Percentiles rank a stretch among this genome's conserved stretches.
These are phyloP conservation scores for Tremella fuciformis DNA, from an alignment of 768 basidiomycete species.

Conservation along the genomic window DNA sequence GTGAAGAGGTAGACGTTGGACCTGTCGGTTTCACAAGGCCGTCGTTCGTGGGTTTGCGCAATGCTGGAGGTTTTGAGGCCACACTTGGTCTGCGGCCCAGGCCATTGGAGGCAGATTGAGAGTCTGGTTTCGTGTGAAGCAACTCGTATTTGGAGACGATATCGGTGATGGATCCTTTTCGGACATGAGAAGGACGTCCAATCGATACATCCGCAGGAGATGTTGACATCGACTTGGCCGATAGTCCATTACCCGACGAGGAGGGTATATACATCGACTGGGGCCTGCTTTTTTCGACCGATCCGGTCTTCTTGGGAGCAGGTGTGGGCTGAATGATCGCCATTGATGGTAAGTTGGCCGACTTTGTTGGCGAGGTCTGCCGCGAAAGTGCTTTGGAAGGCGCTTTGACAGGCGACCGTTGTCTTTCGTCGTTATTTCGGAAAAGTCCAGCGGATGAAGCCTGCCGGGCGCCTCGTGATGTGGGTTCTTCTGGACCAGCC, in stretches of 20 bases:
- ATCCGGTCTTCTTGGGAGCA: neutral
- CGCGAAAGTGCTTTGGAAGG: neutral
- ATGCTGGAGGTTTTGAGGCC: conserved; percentile 24
- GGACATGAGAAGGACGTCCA: conserved; percentile 25
- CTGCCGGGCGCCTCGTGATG: neutral
- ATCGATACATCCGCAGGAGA: neutral
- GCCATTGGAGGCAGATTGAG: conserved; percentile 4
- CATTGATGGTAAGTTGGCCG: neutral
- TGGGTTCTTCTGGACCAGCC: conserved; percentile 38
- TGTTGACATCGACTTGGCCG: conserved; percentile 6
- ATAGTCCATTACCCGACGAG: conserved; percentile 1
- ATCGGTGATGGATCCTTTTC: conserved; percentile 46
- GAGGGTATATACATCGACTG: conserved; percentile 36
- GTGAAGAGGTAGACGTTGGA: neutral
- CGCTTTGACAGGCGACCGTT: neutral
- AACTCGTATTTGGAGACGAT: conserved; percentile 43
- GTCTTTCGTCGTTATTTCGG: neutral
- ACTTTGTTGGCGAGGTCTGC: neutral
- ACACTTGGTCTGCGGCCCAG: conserved; percentile 37
- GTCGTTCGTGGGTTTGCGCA: conserved; percentile 25
- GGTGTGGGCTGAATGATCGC: neutral
- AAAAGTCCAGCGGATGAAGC: neutral
- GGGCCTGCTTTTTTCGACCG: conserved; percentile 16
- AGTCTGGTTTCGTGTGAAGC: conserved; percentile 18
- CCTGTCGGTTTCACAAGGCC: neutral